Conservation (phyloP, 1,284 basidiomycete genomes). For the Cryptococcus sp. region DNA sequence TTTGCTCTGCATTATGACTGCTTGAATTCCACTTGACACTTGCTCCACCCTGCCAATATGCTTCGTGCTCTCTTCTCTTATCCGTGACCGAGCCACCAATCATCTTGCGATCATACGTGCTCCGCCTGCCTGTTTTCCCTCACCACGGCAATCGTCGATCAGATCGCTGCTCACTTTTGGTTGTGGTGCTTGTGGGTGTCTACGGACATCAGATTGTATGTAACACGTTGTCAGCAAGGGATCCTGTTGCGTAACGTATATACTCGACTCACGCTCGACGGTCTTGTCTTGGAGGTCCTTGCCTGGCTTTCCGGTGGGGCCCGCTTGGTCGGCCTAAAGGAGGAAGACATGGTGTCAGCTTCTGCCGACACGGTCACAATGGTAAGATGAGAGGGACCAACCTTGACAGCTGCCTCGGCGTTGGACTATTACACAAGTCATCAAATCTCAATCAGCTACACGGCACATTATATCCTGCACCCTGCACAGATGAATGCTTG, state of each 20-base stretch:
- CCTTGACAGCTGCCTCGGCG: slow-evolving; percentile 47
- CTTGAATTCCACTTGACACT: not conserved
- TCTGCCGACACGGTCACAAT: not conserved
- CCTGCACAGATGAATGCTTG: no score
- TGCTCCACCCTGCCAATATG: no score
- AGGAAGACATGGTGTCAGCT: slow-evolving; percentile 3
- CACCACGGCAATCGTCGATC: no score
- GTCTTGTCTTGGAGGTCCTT: slow-evolving; percentile 46
- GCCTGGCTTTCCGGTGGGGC: slow-evolving; percentile 29
- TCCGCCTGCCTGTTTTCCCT: not conserved
- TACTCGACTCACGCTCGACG: slow-evolving; percentile 32
- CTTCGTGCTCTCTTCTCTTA: no score
- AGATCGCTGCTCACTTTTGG: slow-evolving; percentile 6
- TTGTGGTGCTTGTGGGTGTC: slow-evolving; percentile 41
- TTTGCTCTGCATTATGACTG: not conserved
- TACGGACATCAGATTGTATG: slow-evolving; percentile 4
- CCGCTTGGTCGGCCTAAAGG: slow-evolving; percentile 40
- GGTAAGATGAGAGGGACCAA: slow-evolving; percentile 5
- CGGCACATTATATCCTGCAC: no score
- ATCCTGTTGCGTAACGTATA: not conserved
- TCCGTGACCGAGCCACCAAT: no score
- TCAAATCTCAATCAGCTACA: not conserved
- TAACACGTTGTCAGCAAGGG: not conserved
- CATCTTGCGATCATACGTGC: no score
- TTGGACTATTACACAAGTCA: slow-evolving; percentile 31